Evolutionary conservation across 306 rosid species (phyloP).

Genomic region (Vicia faba): DNA sequence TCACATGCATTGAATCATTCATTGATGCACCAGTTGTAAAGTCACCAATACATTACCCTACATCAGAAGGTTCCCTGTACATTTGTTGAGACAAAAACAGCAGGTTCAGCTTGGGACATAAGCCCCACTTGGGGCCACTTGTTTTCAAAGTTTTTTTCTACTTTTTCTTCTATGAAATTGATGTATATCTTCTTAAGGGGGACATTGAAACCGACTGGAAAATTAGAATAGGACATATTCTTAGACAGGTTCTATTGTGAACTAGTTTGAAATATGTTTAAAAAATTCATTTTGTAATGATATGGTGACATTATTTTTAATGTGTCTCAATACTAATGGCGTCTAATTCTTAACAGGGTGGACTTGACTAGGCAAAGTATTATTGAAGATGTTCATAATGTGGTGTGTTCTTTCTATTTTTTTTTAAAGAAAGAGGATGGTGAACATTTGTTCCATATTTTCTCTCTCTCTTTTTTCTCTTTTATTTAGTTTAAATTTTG

Average conservation of each 20-base stretch:
- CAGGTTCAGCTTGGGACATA: not conserved
- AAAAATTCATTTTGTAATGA: too few relatives aligned
- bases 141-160: not conserved
- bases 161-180: not conserved
- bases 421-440: too few relatives aligned
- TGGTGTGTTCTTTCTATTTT: too few relatives aligned
- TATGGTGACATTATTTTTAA: too few relatives aligned
- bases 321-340: too few relatives aligned
- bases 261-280: too few relatives aligned
- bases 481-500: too few relatives aligned
- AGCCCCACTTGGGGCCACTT: not conserved
- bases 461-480: too few relatives aligned
- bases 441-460: too few relatives aligned
- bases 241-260: not conserved
- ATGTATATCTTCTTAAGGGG: slow-evolving; percentile 1
- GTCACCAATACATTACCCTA: slow-evolving; percentile 1
- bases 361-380: too few relatives aligned
- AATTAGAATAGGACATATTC: not conserved
- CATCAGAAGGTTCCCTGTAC: not conserved
- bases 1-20: not conserved
- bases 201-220: not conserved
- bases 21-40: slow-evolving; percentile 4
- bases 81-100: not conserved
- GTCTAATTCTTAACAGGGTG: too few relatives aligned
- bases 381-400: too few relatives aligned